Percentiles rank a stretch among this genome's conserved stretches.
Conservation (phyloP, 305 asterid species). For the Euphrasia arctica region DNA sequence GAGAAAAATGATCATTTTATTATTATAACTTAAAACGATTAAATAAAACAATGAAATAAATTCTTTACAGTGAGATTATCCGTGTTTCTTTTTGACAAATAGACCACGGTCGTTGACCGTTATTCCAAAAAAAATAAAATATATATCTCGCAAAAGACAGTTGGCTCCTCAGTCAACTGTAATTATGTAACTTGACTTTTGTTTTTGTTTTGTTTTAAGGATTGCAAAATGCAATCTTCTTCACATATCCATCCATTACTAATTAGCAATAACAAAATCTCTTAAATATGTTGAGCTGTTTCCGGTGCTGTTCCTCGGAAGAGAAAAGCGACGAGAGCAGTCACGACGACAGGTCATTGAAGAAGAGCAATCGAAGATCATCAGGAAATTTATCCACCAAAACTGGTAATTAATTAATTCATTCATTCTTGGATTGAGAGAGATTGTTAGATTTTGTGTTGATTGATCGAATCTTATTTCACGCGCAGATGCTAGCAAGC, state of each 20-base stretch:
- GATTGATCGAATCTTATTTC: not conserved
- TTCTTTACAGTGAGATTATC: too few relatives aligned
- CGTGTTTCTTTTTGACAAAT: too few relatives aligned
- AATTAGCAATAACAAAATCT: too few relatives aligned
- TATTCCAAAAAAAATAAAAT: too few relatives aligned
- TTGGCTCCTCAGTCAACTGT: too few relatives aligned
- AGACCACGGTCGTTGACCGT: too few relatives aligned
- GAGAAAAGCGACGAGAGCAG: constrained; percentile 22
- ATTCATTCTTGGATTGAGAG: not conserved
- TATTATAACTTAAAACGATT: too few relatives aligned
- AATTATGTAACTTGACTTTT: not conserved
- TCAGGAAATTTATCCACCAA: constrained; percentile 40
- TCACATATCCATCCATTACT: too few relatives aligned
- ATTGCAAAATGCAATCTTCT: too few relatives aligned
- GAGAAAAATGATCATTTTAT: too few relatives aligned
- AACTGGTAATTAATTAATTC: constrained; percentile 32
- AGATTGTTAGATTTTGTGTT: not conserved
- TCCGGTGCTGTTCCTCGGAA: constrained; percentile 39
- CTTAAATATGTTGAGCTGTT: constrained; percentile 39
- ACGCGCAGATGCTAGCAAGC: constrained; percentile 53
- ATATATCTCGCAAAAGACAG: too few relatives aligned
- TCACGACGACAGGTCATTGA: constrained; percentile 30
- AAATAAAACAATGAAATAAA: too few relatives aligned
- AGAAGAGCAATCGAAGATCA: constrained; percentile 33
- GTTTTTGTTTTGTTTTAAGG: not conserved